Evolutionary conservation across 2,329 filamentous ascomycete species (phyloP), one percentile per base, ranked within the genome.

Genomic region (Aspergillus oerlinghausenensis): DNA sequence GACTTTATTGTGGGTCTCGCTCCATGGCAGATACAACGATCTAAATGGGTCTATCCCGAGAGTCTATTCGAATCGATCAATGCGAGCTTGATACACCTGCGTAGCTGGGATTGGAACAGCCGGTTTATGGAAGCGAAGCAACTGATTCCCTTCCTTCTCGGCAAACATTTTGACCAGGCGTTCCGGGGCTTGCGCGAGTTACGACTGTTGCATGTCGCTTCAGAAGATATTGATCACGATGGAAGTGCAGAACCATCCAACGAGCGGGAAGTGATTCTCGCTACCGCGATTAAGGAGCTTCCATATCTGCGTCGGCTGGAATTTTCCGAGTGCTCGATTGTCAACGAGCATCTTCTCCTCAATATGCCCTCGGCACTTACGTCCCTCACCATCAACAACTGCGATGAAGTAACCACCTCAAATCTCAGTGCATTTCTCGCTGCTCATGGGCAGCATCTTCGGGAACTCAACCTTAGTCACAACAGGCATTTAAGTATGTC

Each of bases 401-500:
- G 92, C 67, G 87, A 87, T 74, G 84, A 89, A 59, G 74, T 96
- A 9, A 85, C 80, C 4, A 88, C 90, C 0, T 80, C 85, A 3
- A 81, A 86, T 57, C 75, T 97, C 23, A 76, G 79, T 26, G 69
- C 73, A 0, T 96, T 88, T 66, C 79, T 97, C 43, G 69, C 78
- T 5, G 82, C 82, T 0, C 85, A 90, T 64, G 92, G 92, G 0
- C 73, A 77, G 23, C 76, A 83, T n/a, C 76, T 97, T 23, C 81
- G 82, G 52, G 82, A 83, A 40, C 79, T 97, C 7, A 82, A 80
- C 1, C 77, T 97, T 4, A 84, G 88, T 53, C 89, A 96, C 73
- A 96, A 96, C 65, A 86, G 90, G 59, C 85, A 87, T 2, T 78
- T 97, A 42, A 88, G 86, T 65, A 75, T 97, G 43, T 84, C 82